Base-by-base conservation (phyloP, 179 eudicot genomes). In the Heliamphora pulchella region DNA sequence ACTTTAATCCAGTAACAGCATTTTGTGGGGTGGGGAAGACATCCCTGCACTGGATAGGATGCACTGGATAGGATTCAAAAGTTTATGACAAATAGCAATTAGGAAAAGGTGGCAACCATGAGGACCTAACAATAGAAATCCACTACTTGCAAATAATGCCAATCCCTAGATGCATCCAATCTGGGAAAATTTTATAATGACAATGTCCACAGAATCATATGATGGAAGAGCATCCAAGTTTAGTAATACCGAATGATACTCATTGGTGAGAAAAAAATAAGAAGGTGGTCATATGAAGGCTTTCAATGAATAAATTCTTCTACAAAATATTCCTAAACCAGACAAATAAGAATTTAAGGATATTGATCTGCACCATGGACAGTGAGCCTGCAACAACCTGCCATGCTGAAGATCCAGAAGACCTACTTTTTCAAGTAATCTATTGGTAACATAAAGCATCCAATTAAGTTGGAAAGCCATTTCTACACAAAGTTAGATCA, bases 401-500 rank as follows among this genome's bases (percentile, higher is more conserved):
- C 15, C 9, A 44, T 76, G 5, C 68, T 44, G n/a, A 61, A 76
- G 54, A 2, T 58, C 39, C 67, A n/a, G 4, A 44, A 61, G 41
- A 17, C 68, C 43, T 17, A 51, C 14, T 75, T 15, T 39, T 75
- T 17, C 57, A 17, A 76, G 9, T 9, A 6, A 15, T 59, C 18
- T 9, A 4, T 50, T 62, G 18, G n/a, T 0, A 64, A 62, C 14
- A 2, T 64, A 46, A 53, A 79, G 18, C 8, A 13, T 39, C 22
- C 54, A 55, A 51, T 54, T 39, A 50, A 41, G 17, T 7, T 15
- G 31, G 80, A 63, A 67, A 18, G 44, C 76, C 39, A 44, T 58
- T 75, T n/a, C 51, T 76, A 78, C 8, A 59, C 39, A 53, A 39
- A 69, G 47, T 39, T 53, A 6, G 22, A 78, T 64, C 71, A 50